Percentiles rank a stretch among this genome's conserved stretches.
Conservation (phyloP, 2,329 filamentous ascomycete species). For the Xylaria multiplex region DNA sequence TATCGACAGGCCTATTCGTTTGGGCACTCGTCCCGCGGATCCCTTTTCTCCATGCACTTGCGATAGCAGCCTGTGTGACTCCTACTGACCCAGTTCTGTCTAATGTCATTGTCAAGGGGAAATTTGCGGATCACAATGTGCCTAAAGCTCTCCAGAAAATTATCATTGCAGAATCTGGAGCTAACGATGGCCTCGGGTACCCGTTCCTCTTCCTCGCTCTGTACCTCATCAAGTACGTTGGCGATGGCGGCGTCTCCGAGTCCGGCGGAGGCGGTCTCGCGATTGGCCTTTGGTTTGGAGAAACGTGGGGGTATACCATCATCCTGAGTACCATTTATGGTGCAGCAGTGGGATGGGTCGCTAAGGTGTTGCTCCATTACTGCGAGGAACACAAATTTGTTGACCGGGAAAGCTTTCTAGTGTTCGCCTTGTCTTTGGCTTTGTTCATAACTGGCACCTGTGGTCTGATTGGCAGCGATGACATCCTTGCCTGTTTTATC, state of each 20-base stretch:
- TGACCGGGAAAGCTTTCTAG: slow-evolving; percentile 86
- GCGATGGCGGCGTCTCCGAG: slow-evolving; percentile 63
- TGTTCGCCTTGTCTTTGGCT: slow-evolving; percentile 85
- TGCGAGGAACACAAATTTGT: slow-evolving; percentile 84
- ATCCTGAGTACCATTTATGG: slow-evolving; percentile 82
- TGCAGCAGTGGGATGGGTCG: slow-evolving; percentile 79
- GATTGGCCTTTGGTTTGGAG: slow-evolving; percentile 83
- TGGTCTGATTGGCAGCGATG: slow-evolving; percentile 86
- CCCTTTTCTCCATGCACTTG: slow-evolving; percentile 79
- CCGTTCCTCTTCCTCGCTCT: slow-evolving; percentile 87
- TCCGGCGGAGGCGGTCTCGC: slow-evolving; percentile 71
- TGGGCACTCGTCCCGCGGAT: slow-evolving; percentile 79
- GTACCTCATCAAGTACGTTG: slow-evolving; percentile 82
- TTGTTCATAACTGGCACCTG: slow-evolving; percentile 89
- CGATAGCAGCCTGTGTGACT: slow-evolving; percentile 86
- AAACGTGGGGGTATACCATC: slow-evolving; percentile 87
- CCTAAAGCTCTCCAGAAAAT: slow-evolving; percentile 83
- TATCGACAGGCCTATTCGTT: slow-evolving; percentile 79
- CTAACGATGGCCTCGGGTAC: slow-evolving; percentile 90
- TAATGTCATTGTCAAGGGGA: slow-evolving; percentile 91
- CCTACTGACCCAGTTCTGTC: slow-evolving; percentile 90
- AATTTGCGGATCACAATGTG: slow-evolving; percentile 91
- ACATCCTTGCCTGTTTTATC: slow-evolving; percentile 91
- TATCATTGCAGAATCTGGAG: slow-evolving; percentile 83
- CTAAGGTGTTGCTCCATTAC: slow-evolving; percentile 84